Percentiles rank a stretch among this genome's conserved stretches.
Conservation (phyloP, 805 yeast genomes). For the Candida manassasensis region DNA sequence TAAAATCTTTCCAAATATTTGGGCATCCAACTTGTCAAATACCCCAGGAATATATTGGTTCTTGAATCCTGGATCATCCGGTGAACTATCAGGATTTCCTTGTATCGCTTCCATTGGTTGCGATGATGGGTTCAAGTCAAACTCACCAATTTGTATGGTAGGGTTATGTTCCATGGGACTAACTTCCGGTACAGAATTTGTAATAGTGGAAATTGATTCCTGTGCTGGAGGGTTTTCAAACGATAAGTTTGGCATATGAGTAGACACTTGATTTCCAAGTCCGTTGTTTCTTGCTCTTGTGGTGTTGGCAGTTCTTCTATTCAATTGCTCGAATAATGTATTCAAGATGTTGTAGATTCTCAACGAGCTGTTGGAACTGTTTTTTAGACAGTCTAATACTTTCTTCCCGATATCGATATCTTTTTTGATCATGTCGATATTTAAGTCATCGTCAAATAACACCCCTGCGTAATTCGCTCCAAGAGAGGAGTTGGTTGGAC, state of each 20-base stretch:
- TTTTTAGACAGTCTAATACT: slow-evolving; percentile 66
- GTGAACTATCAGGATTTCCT: slow-evolving; percentile 12
- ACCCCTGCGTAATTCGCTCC: slow-evolving; percentile 43
- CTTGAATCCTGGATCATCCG: slow-evolving; percentile 7
- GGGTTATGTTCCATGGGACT: too few species aligned
- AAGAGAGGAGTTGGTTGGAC: slow-evolving; percentile 8
- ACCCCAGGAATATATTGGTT: slow-evolving; percentile 67
- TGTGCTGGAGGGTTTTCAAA: slow-evolving; percentile 1
- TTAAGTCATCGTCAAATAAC: slow-evolving; percentile 41
- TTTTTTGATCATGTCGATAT: slow-evolving; percentile 55
- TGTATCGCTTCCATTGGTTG: not conserved
- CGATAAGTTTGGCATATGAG: slow-evolving; percentile 2
- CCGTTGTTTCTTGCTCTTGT: slow-evolving; percentile 15
- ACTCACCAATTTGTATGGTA: not conserved
- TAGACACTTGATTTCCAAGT: not conserved
- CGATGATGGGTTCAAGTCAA: not conserved
- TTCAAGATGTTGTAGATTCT: slow-evolving; percentile 77
- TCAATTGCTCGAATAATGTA: slow-evolving; percentile 73
- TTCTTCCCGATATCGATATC: slow-evolving; percentile 82
- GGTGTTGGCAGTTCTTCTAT: slow-evolving; percentile 59
- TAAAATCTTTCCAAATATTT: slow-evolving; percentile 74
- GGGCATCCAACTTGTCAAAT: slow-evolving; percentile 80
- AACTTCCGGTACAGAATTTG: not conserved
- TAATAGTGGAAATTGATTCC: not conserved
- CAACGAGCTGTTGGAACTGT: slow-evolving; percentile 70